A percentile compares a stretch with the other conserved stretches of the same genome.
phyloP scores from a whole-genome alignment of 306 rosid species.

The Calophaca sinica region DNA sequence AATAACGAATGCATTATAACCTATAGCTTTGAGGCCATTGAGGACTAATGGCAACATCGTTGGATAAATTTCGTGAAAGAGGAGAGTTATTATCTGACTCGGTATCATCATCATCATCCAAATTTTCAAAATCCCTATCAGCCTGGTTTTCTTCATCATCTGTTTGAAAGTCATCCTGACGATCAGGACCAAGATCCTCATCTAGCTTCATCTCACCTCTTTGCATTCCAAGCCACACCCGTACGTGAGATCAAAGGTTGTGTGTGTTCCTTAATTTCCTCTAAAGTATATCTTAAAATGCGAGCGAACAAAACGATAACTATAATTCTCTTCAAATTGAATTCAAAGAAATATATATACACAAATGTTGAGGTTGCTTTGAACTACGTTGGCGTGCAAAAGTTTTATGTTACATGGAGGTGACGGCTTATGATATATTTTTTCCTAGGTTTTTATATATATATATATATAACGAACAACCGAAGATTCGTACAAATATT shows the following conservation, averaged over 20 bases:
- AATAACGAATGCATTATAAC: slow-evolving; percentile 25
- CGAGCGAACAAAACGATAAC: background rate
- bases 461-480: no score
- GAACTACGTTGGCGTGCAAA: slow-evolving; percentile 8
- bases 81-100: slow-evolving; percentile 53
- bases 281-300: background rate
- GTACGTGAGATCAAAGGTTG: background rate
- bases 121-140: slow-evolving; percentile 43
- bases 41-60: slow-evolving; percentile 14
- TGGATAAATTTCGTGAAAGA: slow-evolving; percentile 40
- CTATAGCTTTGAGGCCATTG: slow-evolving; percentile 73
- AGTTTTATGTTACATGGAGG: slow-evolving; percentile 8
- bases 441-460: background rate
- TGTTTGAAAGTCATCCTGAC: slow-evolving; percentile 60
- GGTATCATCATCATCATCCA: slow-evolving; percentile 48
- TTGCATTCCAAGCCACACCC: slow-evolving; percentile 12
- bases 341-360: slow-evolving; percentile 3
- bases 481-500: no score
- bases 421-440: slow-evolving; percentile 1
- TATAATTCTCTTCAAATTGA: background rate
- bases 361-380: slow-evolving; percentile 33
- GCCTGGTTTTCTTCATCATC: slow-evolving; percentile 77
- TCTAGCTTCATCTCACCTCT: slow-evolving; percentile 54
- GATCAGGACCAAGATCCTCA: slow-evolving; percentile 64
- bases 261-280: background rate